A percentile compares a stretch with the other conserved stretches of the same genome.
These are phyloP conservation scores for Mycena sp. DNA, from an alignment of 1,284 basidiomycete genomes.

Conservation along the genomic window DNA sequence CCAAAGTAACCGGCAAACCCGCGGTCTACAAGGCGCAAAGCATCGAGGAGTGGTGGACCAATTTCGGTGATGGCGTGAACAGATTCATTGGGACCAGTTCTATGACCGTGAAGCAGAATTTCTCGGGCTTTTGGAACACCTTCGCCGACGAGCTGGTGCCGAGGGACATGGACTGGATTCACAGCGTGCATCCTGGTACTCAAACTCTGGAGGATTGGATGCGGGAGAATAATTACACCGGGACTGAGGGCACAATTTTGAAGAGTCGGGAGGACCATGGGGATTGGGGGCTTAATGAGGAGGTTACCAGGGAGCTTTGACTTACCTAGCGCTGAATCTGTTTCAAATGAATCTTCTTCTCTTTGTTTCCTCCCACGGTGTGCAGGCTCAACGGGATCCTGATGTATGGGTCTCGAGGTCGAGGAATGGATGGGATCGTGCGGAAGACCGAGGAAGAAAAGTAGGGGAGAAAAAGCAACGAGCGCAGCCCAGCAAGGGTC, in stretches of 20 bases:
- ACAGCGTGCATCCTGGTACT: constrained; percentile 19
- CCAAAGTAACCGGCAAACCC: constrained; percentile 9
- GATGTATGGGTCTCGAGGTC: too few relatives aligned
- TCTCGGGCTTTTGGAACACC: constrained; percentile 5
- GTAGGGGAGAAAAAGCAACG: too few relatives aligned
- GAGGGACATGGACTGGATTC: constrained; percentile 22
- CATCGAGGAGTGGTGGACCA: constrained; percentile 16
- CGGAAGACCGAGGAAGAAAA: too few relatives aligned
- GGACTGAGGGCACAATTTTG: constrained; percentile 1
- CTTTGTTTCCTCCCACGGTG: too few relatives aligned
- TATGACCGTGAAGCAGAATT: constrained; percentile 6
- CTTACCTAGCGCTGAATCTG: neutral
- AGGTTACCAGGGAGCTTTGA: neutral
- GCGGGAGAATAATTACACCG: constrained; percentile 20
- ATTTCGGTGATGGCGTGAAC: neutral
- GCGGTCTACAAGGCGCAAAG: constrained; percentile 9
- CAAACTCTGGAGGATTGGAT: constrained; percentile 21
- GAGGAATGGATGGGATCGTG: too few relatives aligned
- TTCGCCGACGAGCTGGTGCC: neutral
- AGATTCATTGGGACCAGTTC: neutral
- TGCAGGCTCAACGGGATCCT: too few relatives aligned
- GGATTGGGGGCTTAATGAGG: constrained; percentile 3
- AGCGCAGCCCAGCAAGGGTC: too few relatives aligned
- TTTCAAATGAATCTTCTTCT: too few relatives aligned
- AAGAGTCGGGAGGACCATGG: constrained; percentile 7